Evolutionary conservation across 2,329 filamentous ascomycete species (phyloP).

Genomic region (Aspergillus aculeatinus): DNA sequence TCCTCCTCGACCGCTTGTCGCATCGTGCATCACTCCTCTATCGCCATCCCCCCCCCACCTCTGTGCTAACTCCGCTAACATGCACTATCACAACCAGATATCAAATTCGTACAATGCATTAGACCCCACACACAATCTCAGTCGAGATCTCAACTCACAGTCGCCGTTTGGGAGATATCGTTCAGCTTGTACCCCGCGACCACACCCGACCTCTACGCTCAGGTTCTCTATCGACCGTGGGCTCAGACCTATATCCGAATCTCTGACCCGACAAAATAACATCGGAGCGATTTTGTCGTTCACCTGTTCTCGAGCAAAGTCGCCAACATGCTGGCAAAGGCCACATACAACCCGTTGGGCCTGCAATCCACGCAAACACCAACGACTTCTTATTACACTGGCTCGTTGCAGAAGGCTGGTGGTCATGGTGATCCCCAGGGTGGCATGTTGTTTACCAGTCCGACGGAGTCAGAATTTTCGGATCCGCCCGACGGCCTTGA

Average conservation of each 20-base stretch:
- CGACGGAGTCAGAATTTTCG: constrained; percentile 90
- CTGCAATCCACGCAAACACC: constrained; percentile 36
- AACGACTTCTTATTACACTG: constrained; percentile 33
- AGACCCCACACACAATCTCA: neutral
- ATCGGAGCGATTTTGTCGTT: neutral
- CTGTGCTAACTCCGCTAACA: neutral
- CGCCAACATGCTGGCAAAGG: constrained; percentile 42
- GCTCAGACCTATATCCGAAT: neutral
- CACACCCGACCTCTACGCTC: neutral
- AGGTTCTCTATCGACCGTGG: neutral
- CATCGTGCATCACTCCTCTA: neutral
- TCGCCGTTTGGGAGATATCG: neutral
- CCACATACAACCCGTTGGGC: constrained; percentile 37
- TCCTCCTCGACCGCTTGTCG: neutral
- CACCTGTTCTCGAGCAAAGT: neutral
- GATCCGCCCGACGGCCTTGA: constrained; percentile 72
- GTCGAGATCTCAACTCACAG: neutral
- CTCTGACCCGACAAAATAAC: neutral
- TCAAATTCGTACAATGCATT: constrained; percentile 11
- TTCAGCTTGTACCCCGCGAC: neutral
- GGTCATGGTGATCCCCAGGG: constrained; percentile 32
- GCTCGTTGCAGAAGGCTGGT: constrained; percentile 28
- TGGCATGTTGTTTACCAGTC: constrained; percentile 64
- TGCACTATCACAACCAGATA: neutral
- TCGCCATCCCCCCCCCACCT: neutral